Evolutionary conservation across 352 stramenopile species (phyloP), one percentile per base, ranked within the genome.

Genomic region (Globisporangium apiculatum): DNA sequence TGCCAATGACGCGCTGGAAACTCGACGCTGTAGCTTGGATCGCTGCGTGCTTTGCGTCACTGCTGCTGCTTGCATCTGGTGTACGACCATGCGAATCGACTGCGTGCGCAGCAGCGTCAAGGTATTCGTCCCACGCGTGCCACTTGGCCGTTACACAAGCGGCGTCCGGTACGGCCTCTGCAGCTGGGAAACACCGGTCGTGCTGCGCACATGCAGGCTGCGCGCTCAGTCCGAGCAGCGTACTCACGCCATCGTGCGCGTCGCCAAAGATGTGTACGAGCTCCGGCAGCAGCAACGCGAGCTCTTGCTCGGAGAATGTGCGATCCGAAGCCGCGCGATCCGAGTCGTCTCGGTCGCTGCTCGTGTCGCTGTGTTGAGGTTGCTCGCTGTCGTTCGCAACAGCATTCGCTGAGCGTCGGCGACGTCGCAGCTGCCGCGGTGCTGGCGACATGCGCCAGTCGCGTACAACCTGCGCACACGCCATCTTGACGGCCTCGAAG

Each of bases 241-340:
- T 53, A 15, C 57, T 66, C n/a, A 78, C 45, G 10, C 59, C 54
- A 12, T 47, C 40, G 37, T 73, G 65, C 4, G 71, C 61, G 37
- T 75, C 67, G 8, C 65, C 70, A 49, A 78, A 69, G 5, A 72
- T 53, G 31, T 65, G 61, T 0, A 54, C 24, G 9, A 78, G 52
- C 11, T 71, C 60, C 1, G 57, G 56, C 12, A 73, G 57, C 7
- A 78, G 48, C 43, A 65, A 35, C 17, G 68, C 54, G 4, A 67
- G 48, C 31, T 73, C 65, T 11, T 43, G 48, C 15, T 50, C 51
- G 12, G 57, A 61, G 7, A 73, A 15, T 31, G 14, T 7, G 49
- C 50, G 15, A 17, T 55, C 54, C 8, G 14, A 14, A 4, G 24
- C 24, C 24, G 24, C 24, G 24, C 24, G 24, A 31, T 31, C 24